A percentile compares a stretch with the other conserved stretches of the same genome.
Evolutionary conservation across 2,329 filamentous ascomycete genomes (phyloP).

Genomic region (Canariomyces notabilis): DNA sequence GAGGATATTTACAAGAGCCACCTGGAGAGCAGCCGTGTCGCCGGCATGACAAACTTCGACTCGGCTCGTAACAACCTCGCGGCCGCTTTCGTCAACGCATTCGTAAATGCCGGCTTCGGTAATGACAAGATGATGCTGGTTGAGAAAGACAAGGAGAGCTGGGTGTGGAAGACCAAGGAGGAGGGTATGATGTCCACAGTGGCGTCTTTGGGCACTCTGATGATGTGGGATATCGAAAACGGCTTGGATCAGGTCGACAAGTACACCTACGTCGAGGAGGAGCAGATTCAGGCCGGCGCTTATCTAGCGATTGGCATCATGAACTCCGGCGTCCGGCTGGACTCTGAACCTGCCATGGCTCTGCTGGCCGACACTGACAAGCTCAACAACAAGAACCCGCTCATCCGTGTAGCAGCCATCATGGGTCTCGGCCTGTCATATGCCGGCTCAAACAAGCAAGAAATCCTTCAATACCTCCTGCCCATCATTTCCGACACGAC

Average conservation of each 20-base stretch:
- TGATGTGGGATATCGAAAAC: constrained; percentile 90
- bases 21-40: constrained; percentile 88
- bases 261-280: constrained; percentile 81
- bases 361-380: constrained; percentile 76
- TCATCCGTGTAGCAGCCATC: constrained; percentile 77
- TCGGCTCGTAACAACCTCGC: constrained; percentile 94
- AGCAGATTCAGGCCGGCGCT: constrained; percentile 81
- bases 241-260: constrained; percentile 92
- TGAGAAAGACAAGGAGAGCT: constrained; percentile 80
- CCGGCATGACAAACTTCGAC: constrained; percentile 89
- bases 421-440: constrained; percentile 96
- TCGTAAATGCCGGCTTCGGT: constrained; percentile 92
- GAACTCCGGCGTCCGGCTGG: constrained; percentile 84
- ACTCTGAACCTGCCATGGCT: constrained; percentile 85
- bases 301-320: constrained; percentile 92
- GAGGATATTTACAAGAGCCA: constrained; percentile 99
- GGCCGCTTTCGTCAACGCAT: constrained; percentile 92
- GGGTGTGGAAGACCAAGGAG: constrained; percentile 99
- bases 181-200: constrained; percentile 97
- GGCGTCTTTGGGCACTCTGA: constrained; percentile 83
- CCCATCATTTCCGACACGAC: constrained; percentile 82
- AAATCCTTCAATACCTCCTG: constrained; percentile 76
- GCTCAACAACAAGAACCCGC: constrained; percentile 69
- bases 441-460: constrained; percentile 87
- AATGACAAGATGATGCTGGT: constrained; percentile 98